A percentile compares a stretch with the other conserved stretches of the same genome.
Evolutionary conservation across 306 rosid species (phyloP).

Genomic region (Begonia peltatifolia): DNA sequence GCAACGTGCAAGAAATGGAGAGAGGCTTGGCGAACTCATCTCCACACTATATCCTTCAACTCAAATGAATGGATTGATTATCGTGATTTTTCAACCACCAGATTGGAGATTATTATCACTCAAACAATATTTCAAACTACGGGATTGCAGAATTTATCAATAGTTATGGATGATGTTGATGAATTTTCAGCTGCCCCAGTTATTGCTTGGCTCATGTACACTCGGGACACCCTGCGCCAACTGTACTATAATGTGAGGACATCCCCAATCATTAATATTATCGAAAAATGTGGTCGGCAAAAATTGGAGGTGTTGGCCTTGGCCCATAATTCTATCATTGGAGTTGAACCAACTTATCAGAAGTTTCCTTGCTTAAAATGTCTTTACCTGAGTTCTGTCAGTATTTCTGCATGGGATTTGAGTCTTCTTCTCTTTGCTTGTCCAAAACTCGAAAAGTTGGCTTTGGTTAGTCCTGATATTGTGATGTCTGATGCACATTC

Average conservation of each 20-base stretch:
- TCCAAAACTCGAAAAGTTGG: conserved; percentile 40
- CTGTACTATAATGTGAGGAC: conserved; percentile 52
- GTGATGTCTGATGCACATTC: conserved; percentile 52
- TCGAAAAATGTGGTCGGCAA: conserved; percentile 60
- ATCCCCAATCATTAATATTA: conserved; percentile 38
- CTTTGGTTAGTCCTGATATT: conserved; percentile 51
- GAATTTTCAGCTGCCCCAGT: conserved; percentile 60
- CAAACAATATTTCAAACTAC: conserved; percentile 74
- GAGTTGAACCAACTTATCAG: conserved; percentile 64
- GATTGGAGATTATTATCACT: conserved; percentile 61
- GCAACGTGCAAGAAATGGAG: conserved; percentile 73
- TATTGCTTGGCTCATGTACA: conserved; percentile 79
- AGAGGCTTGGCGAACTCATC: conserved; percentile 47
- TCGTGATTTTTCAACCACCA: conserved; percentile 34
- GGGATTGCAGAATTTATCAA: conserved; percentile 43
- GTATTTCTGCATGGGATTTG: conserved; percentile 63
- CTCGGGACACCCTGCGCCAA: conserved; percentile 38
- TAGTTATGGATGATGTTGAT: conserved; percentile 61
- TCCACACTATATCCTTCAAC: conserved; percentile 56
- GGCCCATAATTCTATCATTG: conserved; percentile 45
- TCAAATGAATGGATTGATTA: conserved; percentile 51
- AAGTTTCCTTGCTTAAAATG: conserved; percentile 64
- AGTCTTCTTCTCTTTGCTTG: conserved; percentile 54
- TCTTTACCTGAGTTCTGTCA: conserved; percentile 42
- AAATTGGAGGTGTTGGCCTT: conserved; percentile 42